Conservation (phyloP, 2,329 filamentous ascomycete species). For the Sclerotinia trifoliorum region DNA sequence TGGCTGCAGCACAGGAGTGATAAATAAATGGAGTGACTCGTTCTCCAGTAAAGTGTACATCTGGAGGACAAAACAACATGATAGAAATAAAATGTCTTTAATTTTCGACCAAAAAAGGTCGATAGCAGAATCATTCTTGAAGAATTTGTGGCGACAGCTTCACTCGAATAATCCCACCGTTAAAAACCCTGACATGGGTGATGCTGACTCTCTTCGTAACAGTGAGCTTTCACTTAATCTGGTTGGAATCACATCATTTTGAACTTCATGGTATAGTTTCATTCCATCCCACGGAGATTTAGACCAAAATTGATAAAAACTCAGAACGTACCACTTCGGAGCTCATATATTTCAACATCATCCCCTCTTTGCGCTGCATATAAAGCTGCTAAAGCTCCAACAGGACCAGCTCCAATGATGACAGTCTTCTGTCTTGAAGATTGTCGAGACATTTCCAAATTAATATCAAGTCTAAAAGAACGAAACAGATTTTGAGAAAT, state of each 20-base stretch:
- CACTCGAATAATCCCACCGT: background rate
- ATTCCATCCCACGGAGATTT: background rate
- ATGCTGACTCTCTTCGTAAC: background rate
- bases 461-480: background rate
- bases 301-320: constrained; percentile 38
- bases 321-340: constrained; percentile 70
- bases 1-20: background rate
- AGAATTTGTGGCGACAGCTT: background rate
- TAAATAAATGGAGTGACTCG: background rate
- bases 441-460: constrained; percentile 3
- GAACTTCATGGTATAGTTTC: background rate
- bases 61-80: background rate
- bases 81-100: background rate
- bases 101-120: background rate
- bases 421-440: constrained; percentile 51
- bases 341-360: constrained; percentile 89
- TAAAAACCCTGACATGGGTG: too few species aligned
- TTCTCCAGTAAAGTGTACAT: background rate
- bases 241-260: background rate
- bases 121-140: background rate
- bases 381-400: constrained; percentile 85
- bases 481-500: background rate
- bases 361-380: constrained; percentile 89
- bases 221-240: constrained; percentile 8
- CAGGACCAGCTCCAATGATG: constrained; percentile 88